A percentile compares a stretch with the other conserved stretches of the same genome.
These are phyloP conservation scores for Paxillus rubicundulus DNA, from an alignment of 768 basidiomycete genomes.

Conservation along the genomic window DNA sequence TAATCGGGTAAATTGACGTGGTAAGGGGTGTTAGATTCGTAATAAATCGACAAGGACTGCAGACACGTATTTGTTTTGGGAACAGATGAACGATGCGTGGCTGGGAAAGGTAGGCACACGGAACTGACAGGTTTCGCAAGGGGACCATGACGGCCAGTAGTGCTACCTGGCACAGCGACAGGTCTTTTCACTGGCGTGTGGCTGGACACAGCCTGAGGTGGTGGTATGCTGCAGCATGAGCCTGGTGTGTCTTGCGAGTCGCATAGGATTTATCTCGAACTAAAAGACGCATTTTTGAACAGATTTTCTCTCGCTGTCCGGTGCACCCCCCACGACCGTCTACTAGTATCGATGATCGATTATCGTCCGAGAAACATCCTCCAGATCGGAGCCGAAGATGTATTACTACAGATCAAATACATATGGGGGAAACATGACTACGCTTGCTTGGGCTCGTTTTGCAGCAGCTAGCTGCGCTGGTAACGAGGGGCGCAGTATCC, in stretches of 20 bases:
- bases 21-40: not conserved
- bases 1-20: constrained; percentile 2
- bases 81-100: not conserved
- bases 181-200: constrained; percentile 5
- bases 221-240: constrained; percentile 5
- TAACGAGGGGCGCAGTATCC: not conserved
- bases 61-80: constrained; percentile 1
- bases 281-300: constrained; percentile 7
- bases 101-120: not conserved
- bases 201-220: not conserved
- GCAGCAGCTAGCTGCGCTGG: not conserved
- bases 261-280: constrained; percentile 5
- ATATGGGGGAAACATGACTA: not conserved
- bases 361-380: not conserved
- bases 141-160: not conserved
- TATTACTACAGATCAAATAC: not conserved
- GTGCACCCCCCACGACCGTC: constrained; percentile 6
- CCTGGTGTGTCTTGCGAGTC: constrained; percentile 1
- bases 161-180: not conserved
- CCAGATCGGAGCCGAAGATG: not conserved
- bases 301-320: constrained; percentile 14
- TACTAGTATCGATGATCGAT: no score
- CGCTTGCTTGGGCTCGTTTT: not conserved
- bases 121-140: not conserved
- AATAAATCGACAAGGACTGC: not conserved